These are phyloP conservation scores for Neurospora sp. DNA, from an alignment of 2,329 filamentous ascomycete genomes.

Conservation along the genomic window DNA sequence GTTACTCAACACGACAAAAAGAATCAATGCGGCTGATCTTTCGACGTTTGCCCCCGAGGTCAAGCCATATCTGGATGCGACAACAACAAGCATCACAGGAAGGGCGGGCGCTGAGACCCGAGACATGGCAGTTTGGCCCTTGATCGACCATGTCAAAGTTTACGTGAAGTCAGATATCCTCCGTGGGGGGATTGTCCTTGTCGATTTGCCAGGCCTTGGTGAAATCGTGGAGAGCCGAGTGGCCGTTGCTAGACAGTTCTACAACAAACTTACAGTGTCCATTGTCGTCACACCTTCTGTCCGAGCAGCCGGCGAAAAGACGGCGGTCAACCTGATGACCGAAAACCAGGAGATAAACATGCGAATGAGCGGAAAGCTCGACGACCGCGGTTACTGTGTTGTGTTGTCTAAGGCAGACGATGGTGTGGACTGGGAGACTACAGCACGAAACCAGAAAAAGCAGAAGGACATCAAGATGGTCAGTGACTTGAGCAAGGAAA, in stretches of 20 bases:
- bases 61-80: slow-evolving; percentile 11
- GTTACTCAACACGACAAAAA: not conserved
- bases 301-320: slow-evolving; percentile 9
- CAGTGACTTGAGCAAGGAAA: not conserved
- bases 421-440: slow-evolving; percentile 4
- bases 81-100: not conserved
- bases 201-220: slow-evolving; percentile 10
- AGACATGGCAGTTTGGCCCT: slow-evolving; percentile 6
- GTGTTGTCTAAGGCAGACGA: slow-evolving; percentile 12
- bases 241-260: slow-evolving; percentile 5
- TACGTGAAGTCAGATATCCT: slow-evolving; percentile 8
- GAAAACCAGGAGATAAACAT: slow-evolving; percentile 7
- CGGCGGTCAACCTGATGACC: slow-evolving; percentile 6
- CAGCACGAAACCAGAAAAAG: not conserved
- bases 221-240: slow-evolving; percentile 7
- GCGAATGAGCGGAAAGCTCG: slow-evolving; percentile 7
- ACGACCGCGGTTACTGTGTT: slow-evolving; percentile 8
- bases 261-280: slow-evolving; percentile 3
- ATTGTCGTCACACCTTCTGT: slow-evolving; percentile 8
- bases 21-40: not conserved
- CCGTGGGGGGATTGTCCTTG: slow-evolving; percentile 5
- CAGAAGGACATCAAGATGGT: not conserved
- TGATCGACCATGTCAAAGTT: slow-evolving; percentile 9
- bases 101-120: not conserved
- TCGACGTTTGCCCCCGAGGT: slow-evolving; percentile 2